These are phyloP conservation scores for Saxophila tyrrhenica DNA, from an alignment of 495 filamentous ascomycete genomes.

Conservation along the genomic window DNA sequence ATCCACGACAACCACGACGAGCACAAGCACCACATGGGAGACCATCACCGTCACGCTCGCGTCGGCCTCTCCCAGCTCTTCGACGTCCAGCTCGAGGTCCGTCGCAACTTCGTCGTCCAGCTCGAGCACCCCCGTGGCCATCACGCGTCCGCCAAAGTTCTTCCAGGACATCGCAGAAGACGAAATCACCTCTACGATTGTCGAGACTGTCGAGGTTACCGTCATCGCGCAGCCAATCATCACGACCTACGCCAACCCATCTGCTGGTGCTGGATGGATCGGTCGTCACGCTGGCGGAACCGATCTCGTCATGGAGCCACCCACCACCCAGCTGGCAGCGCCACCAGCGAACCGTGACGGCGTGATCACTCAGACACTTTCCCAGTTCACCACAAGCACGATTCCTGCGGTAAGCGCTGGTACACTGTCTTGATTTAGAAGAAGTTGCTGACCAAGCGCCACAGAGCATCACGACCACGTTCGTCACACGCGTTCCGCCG, in stretches of 20 bases:
- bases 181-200: neutral
- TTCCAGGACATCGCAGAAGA: too few relatives aligned
- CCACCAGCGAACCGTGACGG: neutral
- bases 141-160: too few relatives aligned
- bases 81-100: neutral
- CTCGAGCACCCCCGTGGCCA: too few relatives aligned
- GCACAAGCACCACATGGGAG: neutral
- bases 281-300: neutral
- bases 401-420: neutral
- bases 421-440: neutral
- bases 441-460: neutral
- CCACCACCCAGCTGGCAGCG: too few relatives aligned
- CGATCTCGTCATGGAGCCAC: neutral
- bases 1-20: neutral
- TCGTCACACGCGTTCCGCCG: neutral
- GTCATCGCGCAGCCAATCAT: neutral
- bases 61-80: neutral
- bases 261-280: neutral
- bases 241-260: neutral
- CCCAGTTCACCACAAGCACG: neutral
- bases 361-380: neutral
- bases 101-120: neutral
- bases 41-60: neutral
- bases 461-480: neutral
- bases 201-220: neutral